Conservation (phyloP, 441 rosid genomes). For the Syzygium syzygioides region DNA sequence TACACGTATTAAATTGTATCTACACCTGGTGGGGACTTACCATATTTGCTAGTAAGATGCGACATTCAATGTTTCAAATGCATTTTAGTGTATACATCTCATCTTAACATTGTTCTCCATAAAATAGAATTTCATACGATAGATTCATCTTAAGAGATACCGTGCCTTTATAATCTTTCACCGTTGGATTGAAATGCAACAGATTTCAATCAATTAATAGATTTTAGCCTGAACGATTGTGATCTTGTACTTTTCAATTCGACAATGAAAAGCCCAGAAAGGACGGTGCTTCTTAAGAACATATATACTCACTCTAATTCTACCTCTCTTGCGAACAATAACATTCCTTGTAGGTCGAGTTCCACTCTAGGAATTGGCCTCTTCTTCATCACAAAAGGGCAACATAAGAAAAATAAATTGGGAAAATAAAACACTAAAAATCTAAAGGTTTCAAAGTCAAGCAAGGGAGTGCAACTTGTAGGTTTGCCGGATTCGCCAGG, state of each 20-base stretch:
- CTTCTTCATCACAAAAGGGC: neutral
- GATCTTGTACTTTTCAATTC: neutral
- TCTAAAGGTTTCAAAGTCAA: neutral
- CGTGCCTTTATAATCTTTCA: neutral
- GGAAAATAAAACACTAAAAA: neutral
- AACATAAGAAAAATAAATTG: neutral
- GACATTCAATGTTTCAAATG: neutral
- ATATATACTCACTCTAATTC: neutral
- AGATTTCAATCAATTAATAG: neutral
- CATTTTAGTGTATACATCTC: neutral
- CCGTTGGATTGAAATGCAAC: no score
- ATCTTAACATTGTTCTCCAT: neutral
- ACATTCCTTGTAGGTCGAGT: neutral
- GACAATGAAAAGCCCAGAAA: neutral
- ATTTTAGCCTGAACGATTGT: no score
- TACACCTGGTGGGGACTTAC: neutral
- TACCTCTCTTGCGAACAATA: neutral
- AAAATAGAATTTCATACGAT: no score
- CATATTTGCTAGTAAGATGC: neutral
- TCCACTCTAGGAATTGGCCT: neutral
- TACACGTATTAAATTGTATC: neutral
- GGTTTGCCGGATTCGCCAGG: neutral
- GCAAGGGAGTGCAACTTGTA: neutral
- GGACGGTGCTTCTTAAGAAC: neutral
- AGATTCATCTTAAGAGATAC: neutral